Base-by-base conservation (phyloP, 2,329 filamentous ascomycete species). In the Nothomitra cinnamomea region DNA sequence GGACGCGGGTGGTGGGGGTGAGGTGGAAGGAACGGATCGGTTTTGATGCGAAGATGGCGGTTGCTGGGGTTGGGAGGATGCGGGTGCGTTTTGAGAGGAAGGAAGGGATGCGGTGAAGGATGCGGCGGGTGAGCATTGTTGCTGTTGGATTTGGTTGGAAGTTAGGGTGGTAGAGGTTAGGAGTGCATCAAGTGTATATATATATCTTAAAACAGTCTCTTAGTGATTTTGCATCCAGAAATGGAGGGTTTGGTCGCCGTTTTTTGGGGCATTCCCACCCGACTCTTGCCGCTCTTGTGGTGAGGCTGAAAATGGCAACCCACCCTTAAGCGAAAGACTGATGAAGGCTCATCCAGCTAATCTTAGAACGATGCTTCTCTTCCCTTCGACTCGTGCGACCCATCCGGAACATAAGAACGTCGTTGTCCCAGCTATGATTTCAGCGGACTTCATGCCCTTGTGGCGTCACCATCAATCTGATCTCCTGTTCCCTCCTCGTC, bases 11-110 rank as follows among this genome's bases (percentile, higher is more conserved):
- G 32, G 64, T 53, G 17, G 60, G 57, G 21, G 66, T 68, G 1
- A 61, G 63, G 48, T 69, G 70, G 60, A 71, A 66, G 21, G 53
- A 53, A 15, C 63, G 61, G n/a, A n/a, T n/a, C n/a, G n/a, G n/a
- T n/a, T n/a, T n/a, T n/a, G n/a, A n/a, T n/a, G 48, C 49, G 25
- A 51, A 38, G 57, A 54, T n/a, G 55, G 19, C 1, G 28, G 50
- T 3, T 35, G 25, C n/a, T 4, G 53, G 25, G 12, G n/a, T 21
- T 6, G 22, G 1, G 38, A 19, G 36, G 15, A 19, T 24, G 47
- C 6, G 21, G 35, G 32, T 25, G 21, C 19, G 28, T 32, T 32
- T 32, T 32, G 28, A 32, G 28, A 32, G 4, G 38, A 41, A 12
- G 15, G 19, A 19, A 21, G 19, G 42, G n/a, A 22, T 13, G 42